A percentile compares a stretch with the other conserved stretches of the same genome.
phyloP scores from a whole-genome alignment of 768 basidiomycete species.

The Suillus americanus region DNA sequence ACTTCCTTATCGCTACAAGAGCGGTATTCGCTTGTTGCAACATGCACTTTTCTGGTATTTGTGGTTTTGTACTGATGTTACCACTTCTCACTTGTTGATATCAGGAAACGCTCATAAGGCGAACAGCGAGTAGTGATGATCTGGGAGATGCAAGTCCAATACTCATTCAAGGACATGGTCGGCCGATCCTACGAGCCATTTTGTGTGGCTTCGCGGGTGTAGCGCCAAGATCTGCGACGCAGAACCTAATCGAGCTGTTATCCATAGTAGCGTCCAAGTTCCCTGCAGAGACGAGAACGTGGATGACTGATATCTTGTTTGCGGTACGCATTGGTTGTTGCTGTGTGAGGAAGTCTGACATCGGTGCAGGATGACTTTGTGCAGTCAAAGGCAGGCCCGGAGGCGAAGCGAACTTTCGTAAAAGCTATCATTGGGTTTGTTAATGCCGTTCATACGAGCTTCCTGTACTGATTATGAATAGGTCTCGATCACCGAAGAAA shows the following conservation, averaged over 20 bases:
- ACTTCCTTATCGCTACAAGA: constrained; percentile 73
- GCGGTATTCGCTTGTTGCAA: constrained; percentile 80
- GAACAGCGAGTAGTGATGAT: constrained; percentile 62
- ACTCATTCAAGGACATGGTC: constrained; percentile 56
- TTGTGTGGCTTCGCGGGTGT: constrained; percentile 81
- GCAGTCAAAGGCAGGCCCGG: constrained; percentile 66
- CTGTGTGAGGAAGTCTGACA: constrained; percentile 5
- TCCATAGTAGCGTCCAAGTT: constrained; percentile 62
- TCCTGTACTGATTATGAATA: constrained; percentile 24
- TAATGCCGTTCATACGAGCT: neutral
- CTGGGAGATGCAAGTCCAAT: constrained; percentile 55
- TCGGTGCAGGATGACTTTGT: constrained; percentile 67
- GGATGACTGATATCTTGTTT: constrained; percentile 75
- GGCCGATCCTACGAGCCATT: constrained; percentile 66
- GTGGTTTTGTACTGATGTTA: neutral
- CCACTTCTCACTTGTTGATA: neutral
- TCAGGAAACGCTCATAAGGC: constrained; percentile 65
- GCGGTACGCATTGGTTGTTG: constrained; percentile 41
- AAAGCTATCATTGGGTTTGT: constrained; percentile 67
- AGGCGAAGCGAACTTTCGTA: constrained; percentile 78
- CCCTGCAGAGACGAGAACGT: constrained; percentile 54
- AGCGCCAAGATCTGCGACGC: constrained; percentile 79
- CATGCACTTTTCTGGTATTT: constrained; percentile 80
- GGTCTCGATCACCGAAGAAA: constrained; percentile 69
- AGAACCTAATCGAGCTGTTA: constrained; percentile 83